phyloP scores from a whole-genome alignment of 2,329 filamentous ascomycete genomes.

The Diaporthe sp. region DNA sequence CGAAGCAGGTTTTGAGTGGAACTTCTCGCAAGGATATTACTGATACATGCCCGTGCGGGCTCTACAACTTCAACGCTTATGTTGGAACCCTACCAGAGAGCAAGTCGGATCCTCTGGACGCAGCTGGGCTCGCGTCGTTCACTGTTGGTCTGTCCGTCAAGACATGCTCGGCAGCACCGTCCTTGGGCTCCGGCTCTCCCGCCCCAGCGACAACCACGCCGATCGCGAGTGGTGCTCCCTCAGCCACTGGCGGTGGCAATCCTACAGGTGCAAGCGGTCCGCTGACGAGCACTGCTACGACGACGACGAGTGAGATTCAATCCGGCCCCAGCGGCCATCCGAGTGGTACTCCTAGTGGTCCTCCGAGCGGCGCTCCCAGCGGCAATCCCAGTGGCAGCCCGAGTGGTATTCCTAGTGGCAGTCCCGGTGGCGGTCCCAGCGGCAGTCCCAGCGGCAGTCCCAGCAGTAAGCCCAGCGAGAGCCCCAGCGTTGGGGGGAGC shows the following conservation, averaged over 20 bases:
- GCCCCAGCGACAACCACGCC: conserved; percentile 43
- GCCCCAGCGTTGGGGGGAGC: not conserved
- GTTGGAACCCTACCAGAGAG: conserved; percentile 62
- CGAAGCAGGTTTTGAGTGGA: conserved; percentile 56
- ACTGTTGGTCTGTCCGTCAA: conserved; percentile 46
- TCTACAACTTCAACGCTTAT: conserved; percentile 70
- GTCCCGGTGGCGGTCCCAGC: conserved; percentile 35
- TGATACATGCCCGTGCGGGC: conserved; percentile 62
- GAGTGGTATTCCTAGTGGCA: conserved; percentile 23
- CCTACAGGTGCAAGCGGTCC: conserved; percentile 5
- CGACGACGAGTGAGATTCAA: not conserved
- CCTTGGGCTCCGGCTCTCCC: conserved; percentile 36
- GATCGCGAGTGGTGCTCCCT: conserved; percentile 26
- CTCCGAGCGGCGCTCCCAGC: no score
- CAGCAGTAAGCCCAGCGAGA: conserved; percentile 24
- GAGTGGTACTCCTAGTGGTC: not conserved
- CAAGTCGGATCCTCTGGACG: conserved; percentile 50
- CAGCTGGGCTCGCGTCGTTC: conserved; percentile 49
- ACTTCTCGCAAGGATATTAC: conserved; percentile 63
- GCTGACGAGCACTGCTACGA: not conserved
- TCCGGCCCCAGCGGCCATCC: not conserved
- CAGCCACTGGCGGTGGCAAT: not conserved
- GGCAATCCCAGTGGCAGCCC: conserved; percentile 38
- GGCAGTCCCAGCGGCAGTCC: conserved; percentile 33
- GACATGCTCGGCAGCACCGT: conserved; percentile 44